These are phyloP conservation scores for Schizophyllum amplum DNA, from an alignment of 1,284 basidiomycete genomes.

Conservation along the genomic window DNA sequence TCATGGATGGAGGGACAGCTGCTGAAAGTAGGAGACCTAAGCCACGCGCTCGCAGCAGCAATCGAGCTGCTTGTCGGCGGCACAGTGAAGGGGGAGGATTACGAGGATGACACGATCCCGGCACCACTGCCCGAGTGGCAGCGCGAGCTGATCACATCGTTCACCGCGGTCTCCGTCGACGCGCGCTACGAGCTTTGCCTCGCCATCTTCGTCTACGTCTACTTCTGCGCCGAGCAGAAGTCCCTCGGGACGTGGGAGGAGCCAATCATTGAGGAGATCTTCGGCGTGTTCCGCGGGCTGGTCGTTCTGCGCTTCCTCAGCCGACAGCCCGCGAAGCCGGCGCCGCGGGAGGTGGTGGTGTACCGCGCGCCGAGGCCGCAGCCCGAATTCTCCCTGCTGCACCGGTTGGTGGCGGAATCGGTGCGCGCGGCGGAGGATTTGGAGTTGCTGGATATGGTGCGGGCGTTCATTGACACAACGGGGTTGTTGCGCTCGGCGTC, in stretches of 20 bases:
- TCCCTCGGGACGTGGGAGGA: slow-evolving; percentile 50
- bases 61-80: slow-evolving; percentile 65
- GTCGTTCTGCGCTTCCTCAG: slow-evolving; percentile 56
- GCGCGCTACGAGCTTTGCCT: slow-evolving; percentile 68
- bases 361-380: background rate
- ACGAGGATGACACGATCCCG: slow-evolving; percentile 49
- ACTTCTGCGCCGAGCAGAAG: slow-evolving; percentile 54
- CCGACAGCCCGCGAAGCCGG: slow-evolving; percentile 36
- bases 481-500: slow-evolving; percentile 60
- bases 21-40: slow-evolving; percentile 45
- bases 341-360: background rate
- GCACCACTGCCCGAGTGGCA: slow-evolving; percentile 51
- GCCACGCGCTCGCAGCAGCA: slow-evolving; percentile 42
- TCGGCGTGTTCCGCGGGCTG: slow-evolving; percentile 69
- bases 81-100: slow-evolving; percentile 66
- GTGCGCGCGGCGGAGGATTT: background rate
- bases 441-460: background rate
- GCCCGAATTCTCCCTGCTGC: background rate
- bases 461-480: slow-evolving; percentile 48
- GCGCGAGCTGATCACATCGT: slow-evolving; percentile 51
- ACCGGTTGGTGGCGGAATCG: background rate
- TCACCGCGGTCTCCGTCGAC: slow-evolving; percentile 51
- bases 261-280: slow-evolving; percentile 59
- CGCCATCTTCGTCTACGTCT: slow-evolving; percentile 57
- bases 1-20: slow-evolving; percentile 55